phyloP scores from a whole-genome alignment of 352 stramenopile species.

The Thalassiosira livingstoniorum region DNA sequence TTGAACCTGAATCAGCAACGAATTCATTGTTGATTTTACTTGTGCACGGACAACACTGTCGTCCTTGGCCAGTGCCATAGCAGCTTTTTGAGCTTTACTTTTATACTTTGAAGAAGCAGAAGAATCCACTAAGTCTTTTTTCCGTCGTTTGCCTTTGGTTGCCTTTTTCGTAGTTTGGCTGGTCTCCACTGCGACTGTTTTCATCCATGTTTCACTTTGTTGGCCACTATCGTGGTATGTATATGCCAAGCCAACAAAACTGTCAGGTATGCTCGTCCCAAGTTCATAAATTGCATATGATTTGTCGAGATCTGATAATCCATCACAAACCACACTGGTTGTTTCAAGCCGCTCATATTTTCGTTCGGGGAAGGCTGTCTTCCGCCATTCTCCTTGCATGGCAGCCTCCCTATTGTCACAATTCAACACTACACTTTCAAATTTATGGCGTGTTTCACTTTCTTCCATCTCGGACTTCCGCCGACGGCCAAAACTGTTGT shows the following conservation, averaged over 20 bases:
- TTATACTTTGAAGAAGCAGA: constrained; percentile 31
- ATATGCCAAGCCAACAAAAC: constrained; percentile 82
- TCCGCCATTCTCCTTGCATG: constrained; percentile 77
- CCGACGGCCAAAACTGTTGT: constrained; percentile 64
- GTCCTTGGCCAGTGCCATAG: constrained; percentile 75
- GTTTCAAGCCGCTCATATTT: constrained; percentile 75
- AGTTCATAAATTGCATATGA: constrained; percentile 81
- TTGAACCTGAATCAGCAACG: constrained; percentile 80
- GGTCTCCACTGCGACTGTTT: constrained; percentile 75
- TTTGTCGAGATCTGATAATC: constrained; percentile 78
- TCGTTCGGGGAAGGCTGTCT: constrained; percentile 77
- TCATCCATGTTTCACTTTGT: constrained; percentile 86
- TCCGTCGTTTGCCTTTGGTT: constrained; percentile 58
- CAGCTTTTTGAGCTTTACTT: constrained; percentile 56
- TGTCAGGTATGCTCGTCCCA: constrained; percentile 77
- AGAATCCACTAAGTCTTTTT: constrained; percentile 37
- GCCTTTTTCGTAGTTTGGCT: constrained; percentile 34
- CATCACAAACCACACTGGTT: constrained; percentile 79
- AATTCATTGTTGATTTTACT: constrained; percentile 74
- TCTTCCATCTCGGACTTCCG: constrained; percentile 71
- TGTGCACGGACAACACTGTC: constrained; percentile 82
- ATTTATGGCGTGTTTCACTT: constrained; percentile 69
- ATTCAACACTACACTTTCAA: constrained; percentile 56
- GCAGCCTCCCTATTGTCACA: constrained; percentile 77
- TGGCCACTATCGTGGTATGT: constrained; percentile 82